A percentile compares a stretch with the other conserved stretches of the same genome.
phyloP scores from a whole-genome alignment of 2,329 filamentous ascomycete genomes.

The Paecilomyces sp. region DNA sequence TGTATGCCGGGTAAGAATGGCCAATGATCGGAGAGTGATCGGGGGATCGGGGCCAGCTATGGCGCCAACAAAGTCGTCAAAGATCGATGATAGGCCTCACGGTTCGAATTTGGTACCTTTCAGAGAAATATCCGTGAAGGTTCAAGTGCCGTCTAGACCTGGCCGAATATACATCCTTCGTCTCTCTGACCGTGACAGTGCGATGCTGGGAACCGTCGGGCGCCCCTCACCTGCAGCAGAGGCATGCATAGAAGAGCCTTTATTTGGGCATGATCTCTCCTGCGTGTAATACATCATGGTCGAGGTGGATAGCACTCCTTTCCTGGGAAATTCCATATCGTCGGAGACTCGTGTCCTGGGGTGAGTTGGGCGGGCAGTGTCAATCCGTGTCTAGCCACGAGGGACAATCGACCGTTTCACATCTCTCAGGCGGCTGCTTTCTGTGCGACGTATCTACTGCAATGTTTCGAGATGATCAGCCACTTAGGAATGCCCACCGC shows the following conservation, averaged over 20 bases:
- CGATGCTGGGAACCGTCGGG: background rate
- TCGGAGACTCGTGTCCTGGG: background rate
- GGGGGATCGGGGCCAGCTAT: background rate
- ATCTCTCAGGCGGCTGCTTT: background rate
- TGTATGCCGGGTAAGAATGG: background rate
- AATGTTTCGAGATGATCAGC: background rate
- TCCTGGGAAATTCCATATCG: background rate
- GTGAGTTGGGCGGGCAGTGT: background rate
- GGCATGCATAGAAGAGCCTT: background rate
- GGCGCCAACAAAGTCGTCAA: conserved; percentile 1
- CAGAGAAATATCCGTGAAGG: background rate
- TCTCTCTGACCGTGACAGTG: background rate
- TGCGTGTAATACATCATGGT: background rate
- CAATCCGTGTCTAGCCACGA: background rate
- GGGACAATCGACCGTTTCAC: conserved; percentile 1
- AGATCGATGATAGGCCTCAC: background rate
- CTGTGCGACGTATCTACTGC: conserved; percentile 1
- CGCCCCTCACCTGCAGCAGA: background rate
- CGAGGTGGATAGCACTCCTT: background rate
- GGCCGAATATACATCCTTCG: background rate
- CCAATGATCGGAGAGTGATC: background rate
- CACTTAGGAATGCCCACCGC: background rate
- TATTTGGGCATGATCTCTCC: background rate
- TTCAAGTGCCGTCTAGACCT: background rate
- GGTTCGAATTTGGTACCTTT: background rate